Conservation (phyloP, 2,329 filamentous ascomycete species). For the Botryotinia convoluta region DNA sequence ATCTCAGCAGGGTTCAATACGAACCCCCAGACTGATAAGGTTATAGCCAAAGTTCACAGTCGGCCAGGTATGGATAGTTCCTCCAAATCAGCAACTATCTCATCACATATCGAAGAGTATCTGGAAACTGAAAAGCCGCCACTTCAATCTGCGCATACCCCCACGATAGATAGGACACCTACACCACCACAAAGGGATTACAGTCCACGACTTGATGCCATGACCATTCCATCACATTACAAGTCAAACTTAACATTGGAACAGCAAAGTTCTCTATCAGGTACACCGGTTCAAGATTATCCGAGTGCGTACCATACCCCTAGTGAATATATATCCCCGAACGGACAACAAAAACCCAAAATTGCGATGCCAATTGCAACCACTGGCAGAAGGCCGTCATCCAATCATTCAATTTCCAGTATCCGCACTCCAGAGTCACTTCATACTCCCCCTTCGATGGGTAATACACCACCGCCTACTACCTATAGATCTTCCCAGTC, state of each 20-base stretch:
- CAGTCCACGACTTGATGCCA: conserved; percentile 11
- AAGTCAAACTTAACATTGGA: conserved; percentile 22
- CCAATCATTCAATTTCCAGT: neutral
- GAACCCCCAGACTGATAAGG: conserved; percentile 16
- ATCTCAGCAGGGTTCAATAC: conserved; percentile 8
- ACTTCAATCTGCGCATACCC: neutral
- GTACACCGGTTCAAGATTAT: conserved; percentile 9
- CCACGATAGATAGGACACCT: conserved; percentile 1
- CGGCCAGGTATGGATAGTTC: conserved; percentile 27
- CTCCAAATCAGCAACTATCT: conserved; percentile 25
- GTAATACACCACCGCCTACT: conserved; percentile 18
- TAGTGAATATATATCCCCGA: conserved; percentile 4
- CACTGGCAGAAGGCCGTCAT: conserved; percentile 5
- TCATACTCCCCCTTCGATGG: conserved; percentile 16
- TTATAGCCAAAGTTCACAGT: conserved; percentile 24
- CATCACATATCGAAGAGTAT: conserved; percentile 31
- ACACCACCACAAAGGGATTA: conserved; percentile 7
- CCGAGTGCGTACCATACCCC: conserved; percentile 9
- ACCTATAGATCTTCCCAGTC: conserved; percentile 18
- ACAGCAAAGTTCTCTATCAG: conserved; percentile 17
- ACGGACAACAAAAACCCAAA: neutral
- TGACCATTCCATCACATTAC: conserved; percentile 13
- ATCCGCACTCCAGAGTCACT: conserved; percentile 2
- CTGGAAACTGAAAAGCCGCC: conserved; percentile 24
- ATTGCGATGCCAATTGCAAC: neutral